Base-by-base conservation (phyloP, 164 flowering plant genomes). In the Houttuynia cordata region DNA sequence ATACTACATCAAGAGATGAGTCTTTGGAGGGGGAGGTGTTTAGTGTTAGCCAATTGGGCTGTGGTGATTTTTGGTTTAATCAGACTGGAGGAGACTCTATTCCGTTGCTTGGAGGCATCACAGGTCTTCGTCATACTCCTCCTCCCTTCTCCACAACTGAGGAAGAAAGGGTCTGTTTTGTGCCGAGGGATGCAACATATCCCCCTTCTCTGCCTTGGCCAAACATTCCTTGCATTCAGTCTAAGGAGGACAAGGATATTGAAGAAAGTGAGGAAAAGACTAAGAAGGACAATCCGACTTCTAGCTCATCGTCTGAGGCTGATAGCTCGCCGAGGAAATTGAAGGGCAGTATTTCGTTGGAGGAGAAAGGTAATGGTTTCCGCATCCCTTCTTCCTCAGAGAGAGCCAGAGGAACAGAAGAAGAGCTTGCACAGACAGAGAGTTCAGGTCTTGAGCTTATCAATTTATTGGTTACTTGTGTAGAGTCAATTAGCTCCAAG, bases 361-460 rank as follows among this genome's bases (percentile, higher is more conserved):
- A 72, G 24, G 93, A 75, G 53, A 69, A 70, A 0, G 91, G 87
- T 3, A 81, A 84, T 72, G 92, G 88, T 21, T 82, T 92, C 13
- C 64, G 70, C 47, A 60, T 53, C 42, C 81, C 78, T 34, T 65
- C 68, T 64, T 80, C 67, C 5, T 63, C 70, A 15, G 77, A 72
- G 62, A 79, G 74, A 7, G 68, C 63, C 10, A 51, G 62, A 24
- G 65, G 58, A 41, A 57, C 63, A 15, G 68, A 68, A 14, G 53
- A 61, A 40, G 76, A 62, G 18, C 69, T 63, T 20, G 64, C 62
- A 21, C 71, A 64, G 24, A 66, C 51, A 23, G 88, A 78, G 74
- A 72, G 70, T 56, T 76, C 73, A 56, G 85, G 83, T 45, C 79
- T 89, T 47, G 99, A 93, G 86, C 81, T 93, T 18, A 74, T 93